phyloP scores from a whole-genome alignment of 2,329 filamentous ascomycete species.

The Trichophyton rubrum region DNA sequence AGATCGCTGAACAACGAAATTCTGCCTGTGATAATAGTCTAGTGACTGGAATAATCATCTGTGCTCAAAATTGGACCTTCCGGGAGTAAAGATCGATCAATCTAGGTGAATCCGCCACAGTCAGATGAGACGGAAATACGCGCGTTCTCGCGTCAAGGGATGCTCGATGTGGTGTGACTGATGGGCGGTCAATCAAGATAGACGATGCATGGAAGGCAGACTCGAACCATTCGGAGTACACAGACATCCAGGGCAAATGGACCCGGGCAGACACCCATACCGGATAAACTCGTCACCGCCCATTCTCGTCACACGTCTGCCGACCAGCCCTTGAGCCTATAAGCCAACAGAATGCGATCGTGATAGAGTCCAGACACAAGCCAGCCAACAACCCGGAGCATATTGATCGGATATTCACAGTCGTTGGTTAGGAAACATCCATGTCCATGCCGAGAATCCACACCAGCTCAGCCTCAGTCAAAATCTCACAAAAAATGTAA shows the following conservation, averaged over 20 bases:
- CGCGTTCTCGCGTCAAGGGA: background rate
- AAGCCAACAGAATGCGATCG: conserved; percentile 3
- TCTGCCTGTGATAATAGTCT: background rate
- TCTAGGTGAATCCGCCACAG: background rate
- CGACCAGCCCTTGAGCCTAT: background rate
- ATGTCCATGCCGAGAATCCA: background rate
- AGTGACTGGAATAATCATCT: no score
- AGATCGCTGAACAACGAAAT: background rate
- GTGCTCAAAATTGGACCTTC: background rate
- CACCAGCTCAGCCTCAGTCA: conserved; percentile 1
- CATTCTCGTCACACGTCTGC: background rate
- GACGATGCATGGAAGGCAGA: background rate
- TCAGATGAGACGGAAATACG: background rate
- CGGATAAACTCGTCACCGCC: conserved; percentile 1
- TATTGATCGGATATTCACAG: background rate
- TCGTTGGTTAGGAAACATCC: background rate
- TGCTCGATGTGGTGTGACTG: background rate
- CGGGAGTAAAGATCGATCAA: background rate
- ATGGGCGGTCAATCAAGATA: background rate
- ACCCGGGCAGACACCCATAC: background rate
- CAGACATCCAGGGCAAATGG: background rate
- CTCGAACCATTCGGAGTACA: background rate
- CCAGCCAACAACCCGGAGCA: background rate
- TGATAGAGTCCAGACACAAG: background rate
- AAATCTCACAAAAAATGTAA: background rate